Base-by-base conservation (phyloP, 2,329 filamentous ascomycete species). In the Clarireedia paspali region DNA sequence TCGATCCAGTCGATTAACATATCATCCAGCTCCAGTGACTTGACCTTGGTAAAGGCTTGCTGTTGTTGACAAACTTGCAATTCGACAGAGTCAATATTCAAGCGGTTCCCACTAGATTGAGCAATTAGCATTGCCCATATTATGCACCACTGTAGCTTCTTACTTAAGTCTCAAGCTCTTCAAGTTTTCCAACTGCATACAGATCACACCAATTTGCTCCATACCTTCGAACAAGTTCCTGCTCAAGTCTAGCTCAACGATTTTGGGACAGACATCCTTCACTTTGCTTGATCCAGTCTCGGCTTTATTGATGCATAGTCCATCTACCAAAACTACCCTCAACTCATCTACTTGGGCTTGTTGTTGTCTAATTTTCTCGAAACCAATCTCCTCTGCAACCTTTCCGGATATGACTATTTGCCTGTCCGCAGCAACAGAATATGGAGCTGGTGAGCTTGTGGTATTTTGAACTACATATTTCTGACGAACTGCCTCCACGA, bases 301-400 rank as follows among this genome's bases (percentile, higher is more conserved):
- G 2, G 67, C 70, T 10, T 70, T 68, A 51, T 70, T 71, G 59
- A 97, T 79, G 50, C 82, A 77, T 67, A 89, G 72, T 14, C 87
- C 85, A 72, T 97, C 91, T 6, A 99, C 76, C 40, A 97, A 82
- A 50, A 95, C 84, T 55, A 91, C 84, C 62, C 80, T 85, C 58
- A 97, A 78, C 64, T 94, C 88, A 54, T 85, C 76, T 34, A 97
- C 76, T 67, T 87, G 77, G 63, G 91, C 87, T 66, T 95, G 84
- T 71, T 91, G 83, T 62, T 80, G 80, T 45, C 87, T 83, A 62
- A 96, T 89, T 76, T 96, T 96, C 63, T 95, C 91, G 64, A 97
- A 97, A 30, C 94, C 94, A 36, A 97, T 83, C 73, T 97, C 92
- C 73, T 97, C 88, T 5, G 89, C 92, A 17, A 91, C 81, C 72